A percentile compares a stretch with the other conserved stretches of the same genome.
phyloP scores from a whole-genome alignment of 2,329 filamentous ascomycete species.

The Trichoderma guizhouense region DNA sequence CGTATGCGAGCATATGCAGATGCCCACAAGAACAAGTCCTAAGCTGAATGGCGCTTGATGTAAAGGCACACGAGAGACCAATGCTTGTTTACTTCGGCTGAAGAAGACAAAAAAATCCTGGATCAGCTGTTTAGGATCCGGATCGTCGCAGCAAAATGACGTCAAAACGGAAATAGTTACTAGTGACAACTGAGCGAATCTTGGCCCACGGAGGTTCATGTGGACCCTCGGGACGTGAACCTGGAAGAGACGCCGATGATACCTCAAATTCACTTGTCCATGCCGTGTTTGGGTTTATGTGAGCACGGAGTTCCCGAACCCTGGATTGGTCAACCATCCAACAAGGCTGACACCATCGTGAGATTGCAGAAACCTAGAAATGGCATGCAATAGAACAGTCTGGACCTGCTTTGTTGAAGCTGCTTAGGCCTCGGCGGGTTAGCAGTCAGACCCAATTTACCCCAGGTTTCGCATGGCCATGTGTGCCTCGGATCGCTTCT shows the following conservation, averaged over 20 bases:
- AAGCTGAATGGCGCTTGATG: not conserved
- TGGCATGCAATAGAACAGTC: constrained; percentile 8
- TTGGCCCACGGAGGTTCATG: not conserved
- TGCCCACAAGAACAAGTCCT: not conserved
- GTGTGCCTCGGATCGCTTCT: constrained; percentile 14
- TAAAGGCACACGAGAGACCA: not conserved
- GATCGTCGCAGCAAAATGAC: not conserved
- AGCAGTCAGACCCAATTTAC: not conserved
- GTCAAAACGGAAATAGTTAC: not conserved
- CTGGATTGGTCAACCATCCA: not conserved
- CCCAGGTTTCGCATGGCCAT: not conserved
- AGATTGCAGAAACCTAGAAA: not conserved
- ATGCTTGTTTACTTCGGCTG: not conserved
- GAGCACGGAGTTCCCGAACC: not conserved
- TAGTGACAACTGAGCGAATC: not conserved
- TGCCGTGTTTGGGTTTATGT: not conserved
- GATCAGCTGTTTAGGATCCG: not conserved
- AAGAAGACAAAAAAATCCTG: not conserved
- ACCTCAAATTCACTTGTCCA: not conserved
- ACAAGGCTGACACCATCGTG: constrained; percentile 10
- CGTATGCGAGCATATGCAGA: not conserved
- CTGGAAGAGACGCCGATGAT: not conserved
- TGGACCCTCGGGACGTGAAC: not conserved
- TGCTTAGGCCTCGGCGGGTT: not conserved
- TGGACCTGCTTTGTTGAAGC: not conserved